Percentiles rank a stretch among this genome's conserved stretches.
phyloP scores from a whole-genome alignment of 2,329 filamentous ascomycete genomes.

The Colletotrichum echinochloae region DNA sequence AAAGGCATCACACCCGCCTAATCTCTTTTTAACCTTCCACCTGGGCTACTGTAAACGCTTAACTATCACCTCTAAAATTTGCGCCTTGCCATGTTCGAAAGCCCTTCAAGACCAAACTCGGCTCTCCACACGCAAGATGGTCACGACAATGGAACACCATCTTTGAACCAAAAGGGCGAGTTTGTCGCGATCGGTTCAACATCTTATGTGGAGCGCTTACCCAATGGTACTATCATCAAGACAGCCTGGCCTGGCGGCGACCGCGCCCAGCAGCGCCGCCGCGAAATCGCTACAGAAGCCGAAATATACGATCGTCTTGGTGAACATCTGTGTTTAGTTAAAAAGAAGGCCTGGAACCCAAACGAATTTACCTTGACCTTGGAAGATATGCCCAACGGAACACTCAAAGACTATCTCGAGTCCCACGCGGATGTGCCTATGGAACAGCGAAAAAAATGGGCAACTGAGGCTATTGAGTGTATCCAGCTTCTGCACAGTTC shows the following conservation, averaged over 20 bases:
- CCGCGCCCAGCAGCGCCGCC: slow-evolving; percentile 7
- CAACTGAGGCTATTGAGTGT: not conserved
- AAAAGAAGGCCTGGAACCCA: slow-evolving; percentile 13
- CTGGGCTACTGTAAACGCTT: not conserved
- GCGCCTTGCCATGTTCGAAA: not conserved
- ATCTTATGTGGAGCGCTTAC: slow-evolving; percentile 16
- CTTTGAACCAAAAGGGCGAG: slow-evolving; percentile 21
- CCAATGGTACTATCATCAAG: slow-evolving; percentile 16
- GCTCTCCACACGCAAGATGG: not conserved
- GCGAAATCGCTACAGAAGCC: slow-evolving; percentile 16
- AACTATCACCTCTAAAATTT: not conserved
- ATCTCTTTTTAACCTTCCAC: not conserved
- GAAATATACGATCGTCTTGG: slow-evolving; percentile 24
- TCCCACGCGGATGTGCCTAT: slow-evolving; percentile 10
- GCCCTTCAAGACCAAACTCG: not conserved
- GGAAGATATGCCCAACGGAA: slow-evolving; percentile 22
- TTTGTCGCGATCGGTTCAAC: slow-evolving; percentile 17
- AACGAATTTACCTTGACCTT: slow-evolving; percentile 2
- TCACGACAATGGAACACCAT: not conserved
- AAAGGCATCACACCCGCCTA: too few relatives aligned
- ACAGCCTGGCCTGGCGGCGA: slow-evolving; percentile 13
- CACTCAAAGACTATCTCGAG: slow-evolving; percentile 16
- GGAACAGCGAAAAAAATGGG: slow-evolving; percentile 5
- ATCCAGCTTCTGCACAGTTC: slow-evolving; percentile 4
- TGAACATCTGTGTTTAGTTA: slow-evolving; percentile 6